A percentile compares a stretch with the other conserved stretches of the same genome.
Conservation (phyloP, 2,329 filamentous ascomycete species). For the Colletotrichum eleusines region DNA sequence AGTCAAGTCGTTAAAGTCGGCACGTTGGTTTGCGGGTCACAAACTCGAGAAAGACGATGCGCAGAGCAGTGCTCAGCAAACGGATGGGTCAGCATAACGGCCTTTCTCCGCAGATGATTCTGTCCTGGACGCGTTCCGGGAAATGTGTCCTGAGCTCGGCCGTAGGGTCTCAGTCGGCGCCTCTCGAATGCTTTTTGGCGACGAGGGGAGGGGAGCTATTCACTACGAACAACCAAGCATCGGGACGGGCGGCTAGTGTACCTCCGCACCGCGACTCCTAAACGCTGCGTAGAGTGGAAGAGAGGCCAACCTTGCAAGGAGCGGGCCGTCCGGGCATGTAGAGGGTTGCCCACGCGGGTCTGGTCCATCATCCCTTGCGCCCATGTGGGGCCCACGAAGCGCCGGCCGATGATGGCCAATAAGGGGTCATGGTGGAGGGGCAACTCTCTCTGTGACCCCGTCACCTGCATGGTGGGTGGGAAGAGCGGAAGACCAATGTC, state of each 20-base stretch:
- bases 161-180: background rate
- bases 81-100: conserved; percentile 33
- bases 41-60: conserved; percentile 4
- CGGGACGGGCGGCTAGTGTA: background rate
- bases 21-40: background rate
- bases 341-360: conserved; percentile 8
- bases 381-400: conserved; percentile 34
- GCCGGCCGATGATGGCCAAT: conserved; percentile 35
- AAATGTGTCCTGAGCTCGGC: background rate
- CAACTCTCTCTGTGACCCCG: conserved; percentile 24
- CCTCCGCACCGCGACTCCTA: background rate
- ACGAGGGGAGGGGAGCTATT: background rate
- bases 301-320: conserved; percentile 25
- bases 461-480: conserved; percentile 34
- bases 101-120: conserved; percentile 24
- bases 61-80: conserved; percentile 15
- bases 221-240: background rate
- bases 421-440: conserved; percentile 22
- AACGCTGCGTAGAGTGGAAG: background rate
- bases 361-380: conserved; percentile 12
- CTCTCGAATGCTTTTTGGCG: background rate
- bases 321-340: conserved; percentile 38
- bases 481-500: conserved; percentile 25
- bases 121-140: background rate
- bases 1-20: conserved; percentile 1